Evolutionary conservation across 768 basidiomycete genomes (phyloP).

Genomic region (Psilocybe azurescens): DNA sequence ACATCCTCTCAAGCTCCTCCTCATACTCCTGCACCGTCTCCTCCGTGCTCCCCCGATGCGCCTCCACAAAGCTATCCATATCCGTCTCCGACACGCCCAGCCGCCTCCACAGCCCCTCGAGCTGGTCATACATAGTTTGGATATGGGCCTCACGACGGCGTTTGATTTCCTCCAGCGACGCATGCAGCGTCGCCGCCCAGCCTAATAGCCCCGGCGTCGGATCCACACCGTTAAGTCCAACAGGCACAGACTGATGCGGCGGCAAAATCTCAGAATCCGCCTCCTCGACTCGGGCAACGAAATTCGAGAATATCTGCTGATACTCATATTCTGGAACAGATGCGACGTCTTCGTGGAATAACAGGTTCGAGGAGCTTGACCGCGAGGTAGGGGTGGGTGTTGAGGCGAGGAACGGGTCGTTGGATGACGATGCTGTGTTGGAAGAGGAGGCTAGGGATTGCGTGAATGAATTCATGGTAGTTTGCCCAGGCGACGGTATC

Average conservation of each 20-base stretch:
- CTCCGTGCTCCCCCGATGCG: slow-evolving; percentile 81
- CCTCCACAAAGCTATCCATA: slow-evolving; percentile 94
- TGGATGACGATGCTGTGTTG: slow-evolving; percentile 35
- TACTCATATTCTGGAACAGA: slow-evolving; percentile 49
- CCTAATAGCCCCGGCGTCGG: slow-evolving; percentile 76
- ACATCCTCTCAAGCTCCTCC: slow-evolving; percentile 88
- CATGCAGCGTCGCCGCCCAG: slow-evolving; percentile 67
- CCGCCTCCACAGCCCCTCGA: slow-evolving; percentile 89
- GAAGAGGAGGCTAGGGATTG: slow-evolving; percentile 40
- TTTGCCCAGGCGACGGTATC: slow-evolving; percentile 33
- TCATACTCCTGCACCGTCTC: slow-evolving; percentile 84
- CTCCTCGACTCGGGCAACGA: slow-evolving; percentile 67
- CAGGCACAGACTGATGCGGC: slow-evolving; percentile 39
- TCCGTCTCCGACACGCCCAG: slow-evolving; percentile 80
- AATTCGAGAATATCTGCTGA: slow-evolving; percentile 63
- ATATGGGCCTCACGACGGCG: slow-evolving; percentile 80
- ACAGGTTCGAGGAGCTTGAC: slow-evolving; percentile 37
- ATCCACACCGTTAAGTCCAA: slow-evolving; percentile 77
- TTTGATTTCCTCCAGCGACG: slow-evolving; percentile 75
- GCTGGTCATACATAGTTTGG: slow-evolving; percentile 91
- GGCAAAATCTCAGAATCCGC: slow-evolving; percentile 53
- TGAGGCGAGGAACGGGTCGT: slow-evolving; percentile 53
- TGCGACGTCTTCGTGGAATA: slow-evolving; percentile 40
- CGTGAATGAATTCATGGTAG: slow-evolving; percentile 33
- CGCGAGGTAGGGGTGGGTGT: slow-evolving; percentile 59